phyloP scores from a whole-genome alignment of 2,329 filamentous ascomycete species.

The Chaetomiaceae sp. region DNA sequence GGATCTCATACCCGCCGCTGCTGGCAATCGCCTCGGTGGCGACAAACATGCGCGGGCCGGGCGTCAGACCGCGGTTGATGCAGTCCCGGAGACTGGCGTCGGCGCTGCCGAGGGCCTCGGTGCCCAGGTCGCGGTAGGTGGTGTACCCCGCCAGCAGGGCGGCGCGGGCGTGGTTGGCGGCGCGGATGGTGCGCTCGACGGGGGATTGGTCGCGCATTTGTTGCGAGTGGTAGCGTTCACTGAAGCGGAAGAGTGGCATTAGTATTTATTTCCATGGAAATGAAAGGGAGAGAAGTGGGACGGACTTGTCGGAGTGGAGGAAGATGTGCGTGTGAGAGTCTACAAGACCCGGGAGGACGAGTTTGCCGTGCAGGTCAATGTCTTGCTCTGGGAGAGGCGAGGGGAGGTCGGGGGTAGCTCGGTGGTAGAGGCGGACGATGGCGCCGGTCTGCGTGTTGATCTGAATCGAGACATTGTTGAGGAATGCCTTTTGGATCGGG shows the following conservation, averaged over 20 bases:
- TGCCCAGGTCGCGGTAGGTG: conserved; percentile 53
- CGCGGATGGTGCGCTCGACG: conserved; percentile 53
- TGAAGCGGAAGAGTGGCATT: conserved; percentile 26
- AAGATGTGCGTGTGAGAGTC: conserved; percentile 56
- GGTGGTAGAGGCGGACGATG: conserved; percentile 35
- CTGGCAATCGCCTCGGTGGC: conserved; percentile 48
- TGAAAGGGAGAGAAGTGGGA: background rate
- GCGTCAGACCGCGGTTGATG: conserved; percentile 49
- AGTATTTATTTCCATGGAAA: conserved; percentile 5
- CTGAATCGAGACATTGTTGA: conserved; percentile 39
- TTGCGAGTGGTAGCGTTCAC: conserved; percentile 37
- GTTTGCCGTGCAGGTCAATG: conserved; percentile 51
- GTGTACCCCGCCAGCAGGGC: conserved; percentile 56
- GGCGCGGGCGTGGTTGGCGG: conserved; percentile 47
- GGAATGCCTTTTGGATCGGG: conserved; percentile 39
- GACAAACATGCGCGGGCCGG: conserved; percentile 53
- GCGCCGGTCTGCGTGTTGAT: conserved; percentile 38
- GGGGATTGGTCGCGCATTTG: conserved; percentile 56
- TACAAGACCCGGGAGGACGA: conserved; percentile 49
- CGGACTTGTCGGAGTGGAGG: conserved; percentile 44
- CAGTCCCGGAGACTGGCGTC: conserved; percentile 50
- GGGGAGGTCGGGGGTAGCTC: conserved; percentile 26
- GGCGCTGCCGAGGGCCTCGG: conserved; percentile 46
- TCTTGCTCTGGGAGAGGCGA: conserved; percentile 27
- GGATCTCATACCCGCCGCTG: conserved; percentile 46